Evolutionary conservation across 2,329 filamentous ascomycete species (phyloP).

Genomic region (Calonectria crousiana): DNA sequence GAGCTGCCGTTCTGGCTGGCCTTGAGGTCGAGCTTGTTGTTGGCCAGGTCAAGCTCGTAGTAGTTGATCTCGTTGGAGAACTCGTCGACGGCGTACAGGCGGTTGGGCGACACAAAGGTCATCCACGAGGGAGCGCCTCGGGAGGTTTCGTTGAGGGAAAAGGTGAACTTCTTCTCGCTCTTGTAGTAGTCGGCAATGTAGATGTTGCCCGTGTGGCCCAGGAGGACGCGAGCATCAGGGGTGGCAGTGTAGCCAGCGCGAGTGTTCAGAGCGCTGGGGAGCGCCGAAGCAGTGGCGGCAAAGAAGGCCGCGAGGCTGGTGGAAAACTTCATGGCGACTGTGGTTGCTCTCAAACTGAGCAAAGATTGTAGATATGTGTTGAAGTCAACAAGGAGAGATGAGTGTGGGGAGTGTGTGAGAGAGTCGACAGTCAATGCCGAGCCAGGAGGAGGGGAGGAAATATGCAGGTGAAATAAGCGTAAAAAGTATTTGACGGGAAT

Average conservation of each 20-base stretch:
- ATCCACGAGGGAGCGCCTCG: slow-evolving; percentile 61
- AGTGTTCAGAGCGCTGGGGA: slow-evolving; percentile 30
- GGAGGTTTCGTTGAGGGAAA: slow-evolving; percentile 49
- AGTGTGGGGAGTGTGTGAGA: not conserved
- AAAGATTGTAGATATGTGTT: not conserved
- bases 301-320: slow-evolving; percentile 38
- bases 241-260: slow-evolving; percentile 25
- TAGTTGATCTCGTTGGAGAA: slow-evolving; percentile 54
- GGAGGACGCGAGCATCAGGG: slow-evolving; percentile 49
- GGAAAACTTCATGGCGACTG: slow-evolving; percentile 37
- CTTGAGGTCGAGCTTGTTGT: slow-evolving; percentile 46
- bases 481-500: slow-evolving; percentile 1
- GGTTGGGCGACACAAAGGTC: slow-evolving; percentile 52
- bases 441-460: not conserved
- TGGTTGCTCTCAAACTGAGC: slow-evolving; percentile 1
- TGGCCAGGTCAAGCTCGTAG: slow-evolving; percentile 52
- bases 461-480: not conserved
- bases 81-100: slow-evolving; percentile 63
- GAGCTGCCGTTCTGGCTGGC: slow-evolving; percentile 50
- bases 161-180: slow-evolving; percentile 51
- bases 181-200: slow-evolving; percentile 53
- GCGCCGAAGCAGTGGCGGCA: slow-evolving; percentile 32
- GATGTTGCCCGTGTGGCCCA: slow-evolving; percentile 57
- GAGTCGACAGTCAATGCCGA: slow-evolving; percentile 11
- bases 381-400: not conserved